Conservation (phyloP, 257 asterid species). For the Solanum neorickii region DNA sequence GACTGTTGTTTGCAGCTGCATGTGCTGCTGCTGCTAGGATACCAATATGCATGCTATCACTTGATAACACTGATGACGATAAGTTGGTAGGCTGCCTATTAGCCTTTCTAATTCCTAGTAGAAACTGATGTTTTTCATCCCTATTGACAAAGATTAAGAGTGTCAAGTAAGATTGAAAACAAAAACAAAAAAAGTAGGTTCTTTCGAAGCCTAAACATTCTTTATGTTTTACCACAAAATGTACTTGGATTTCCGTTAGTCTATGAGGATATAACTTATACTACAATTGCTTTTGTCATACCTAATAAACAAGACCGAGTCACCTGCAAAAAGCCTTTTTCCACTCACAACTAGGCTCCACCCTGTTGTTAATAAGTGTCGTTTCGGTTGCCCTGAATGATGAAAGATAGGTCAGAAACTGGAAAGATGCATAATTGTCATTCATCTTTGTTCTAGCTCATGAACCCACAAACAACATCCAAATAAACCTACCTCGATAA, state of each 20-base stretch:
- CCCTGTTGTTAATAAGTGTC: conserved; percentile 90
- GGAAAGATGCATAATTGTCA: neutral
- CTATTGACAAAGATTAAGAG: conserved; percentile 15
- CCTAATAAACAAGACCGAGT: conserved; percentile 85
- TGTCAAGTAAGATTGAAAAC: neutral
- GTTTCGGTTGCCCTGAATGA: conserved; percentile 76
- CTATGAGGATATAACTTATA: neutral
- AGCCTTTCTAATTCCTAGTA: conserved; percentile 71
- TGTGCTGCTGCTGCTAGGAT: conserved; percentile 99
- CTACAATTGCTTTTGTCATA: conserved; percentile 5
- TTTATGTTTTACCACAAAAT: neutral
- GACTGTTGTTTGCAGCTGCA: conserved; percentile 93
- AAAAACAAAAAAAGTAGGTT: neutral
- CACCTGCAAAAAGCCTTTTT: conserved; percentile 86
- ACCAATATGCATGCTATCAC: conserved; percentile 98
- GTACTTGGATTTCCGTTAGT: neutral
- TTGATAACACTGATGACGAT: conserved; percentile 85
- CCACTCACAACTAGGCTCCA: conserved; percentile 95
- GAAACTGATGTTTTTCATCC: conserved; percentile 84
- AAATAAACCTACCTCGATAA: conserved; percentile 57
- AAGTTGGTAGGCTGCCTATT: conserved; percentile 81
- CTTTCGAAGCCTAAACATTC: neutral
- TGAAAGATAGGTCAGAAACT: neutral
- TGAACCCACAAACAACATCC: neutral
- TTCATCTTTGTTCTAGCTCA: neutral